These are phyloP conservation scores for Candida ponderosae DNA, from an alignment of 805 yeast genomes.

Conservation along the genomic window DNA sequence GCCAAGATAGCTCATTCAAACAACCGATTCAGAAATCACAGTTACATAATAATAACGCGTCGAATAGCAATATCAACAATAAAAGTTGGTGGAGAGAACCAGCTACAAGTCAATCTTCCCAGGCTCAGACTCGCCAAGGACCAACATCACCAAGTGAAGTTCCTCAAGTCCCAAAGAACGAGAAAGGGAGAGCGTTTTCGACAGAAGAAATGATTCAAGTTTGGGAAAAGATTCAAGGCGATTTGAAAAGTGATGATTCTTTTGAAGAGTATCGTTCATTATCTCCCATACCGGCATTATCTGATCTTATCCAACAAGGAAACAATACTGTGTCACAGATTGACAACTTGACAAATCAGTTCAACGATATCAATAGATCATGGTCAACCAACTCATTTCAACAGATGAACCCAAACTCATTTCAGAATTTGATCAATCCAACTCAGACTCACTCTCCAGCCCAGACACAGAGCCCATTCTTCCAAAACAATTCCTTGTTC, in stretches of 20 bases:
- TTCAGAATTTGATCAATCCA: not conserved
- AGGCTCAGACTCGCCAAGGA: slow-evolving; percentile 3
- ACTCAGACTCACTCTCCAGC: slow-evolving; percentile 6
- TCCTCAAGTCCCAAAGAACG: not conserved
- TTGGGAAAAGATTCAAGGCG: slow-evolving; percentile 33
- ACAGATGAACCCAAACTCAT: not conserved
- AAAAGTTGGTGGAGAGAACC: not conserved
- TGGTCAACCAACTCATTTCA: not conserved
- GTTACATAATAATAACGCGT: not conserved
- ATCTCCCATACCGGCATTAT: slow-evolving; percentile 16
- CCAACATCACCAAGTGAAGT: slow-evolving; percentile 1
- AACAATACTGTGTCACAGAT: slow-evolving; percentile 2
- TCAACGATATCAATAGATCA: slow-evolving; percentile 15
- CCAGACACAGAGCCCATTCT: slow-evolving; percentile 7
- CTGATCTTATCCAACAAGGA: slow-evolving; percentile 15
- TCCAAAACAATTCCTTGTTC: slow-evolving; percentile 3
- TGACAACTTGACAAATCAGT: slow-evolving; percentile 9
- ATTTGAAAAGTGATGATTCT: slow-evolving; percentile 19
- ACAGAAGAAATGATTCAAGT: slow-evolving; percentile 46
- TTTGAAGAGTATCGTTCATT: slow-evolving; percentile 25
- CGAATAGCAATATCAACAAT: not conserved
- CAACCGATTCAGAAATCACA: not conserved
- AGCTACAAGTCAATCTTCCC: slow-evolving; percentile 2
- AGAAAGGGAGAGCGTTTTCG: slow-evolving; percentile 26
- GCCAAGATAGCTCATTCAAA: slow-evolving; percentile 1